Conservation (phyloP, 2,329 filamentous ascomycete species). For the Fusarium equiseti region DNA sequence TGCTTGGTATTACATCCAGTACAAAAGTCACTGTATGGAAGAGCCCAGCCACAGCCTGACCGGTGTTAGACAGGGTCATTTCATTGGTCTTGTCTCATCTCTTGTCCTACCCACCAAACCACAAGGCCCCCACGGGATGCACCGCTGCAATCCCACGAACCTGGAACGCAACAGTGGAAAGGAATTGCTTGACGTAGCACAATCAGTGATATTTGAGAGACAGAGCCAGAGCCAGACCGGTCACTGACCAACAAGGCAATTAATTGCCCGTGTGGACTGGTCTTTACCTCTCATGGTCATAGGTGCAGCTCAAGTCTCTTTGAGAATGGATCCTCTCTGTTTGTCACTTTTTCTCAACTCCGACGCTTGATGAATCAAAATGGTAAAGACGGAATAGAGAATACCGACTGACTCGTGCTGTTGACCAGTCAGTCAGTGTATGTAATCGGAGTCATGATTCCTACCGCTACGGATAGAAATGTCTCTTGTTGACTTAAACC, state of each 20-base stretch:
- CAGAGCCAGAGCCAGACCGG: neutral
- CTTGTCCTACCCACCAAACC: conserved; percentile 11
- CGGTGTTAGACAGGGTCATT: neutral
- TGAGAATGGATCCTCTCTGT: neutral
- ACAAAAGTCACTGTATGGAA: neutral
- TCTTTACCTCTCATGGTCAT: conserved; percentile 10
- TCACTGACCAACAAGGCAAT: neutral
- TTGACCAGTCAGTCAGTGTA: neutral
- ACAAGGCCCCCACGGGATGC: conserved; percentile 15
- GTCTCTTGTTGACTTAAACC: conserved; percentile 10
- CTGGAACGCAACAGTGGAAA: conserved; percentile 36
- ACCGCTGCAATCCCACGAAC: conserved; percentile 37
- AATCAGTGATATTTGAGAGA: neutral
- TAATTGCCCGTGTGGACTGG: neutral
- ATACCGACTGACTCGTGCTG: conserved; percentile 3
- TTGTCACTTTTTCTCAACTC: conserved; percentile 4
- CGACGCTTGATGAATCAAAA: neutral
- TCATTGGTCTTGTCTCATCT: conserved; percentile 20
- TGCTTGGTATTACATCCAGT: neutral
- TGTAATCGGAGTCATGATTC: neutral
- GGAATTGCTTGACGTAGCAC: conserved; percentile 25
- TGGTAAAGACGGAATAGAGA: neutral
- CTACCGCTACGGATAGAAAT: conserved; percentile 4
- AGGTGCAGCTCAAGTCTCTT: conserved; percentile 13
- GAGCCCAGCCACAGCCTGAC: neutral